These are phyloP conservation scores for Paraphaeosphaeria sporulosa DNA, from an alignment of 2,329 filamentous ascomycete species.

Conservation along the genomic window DNA sequence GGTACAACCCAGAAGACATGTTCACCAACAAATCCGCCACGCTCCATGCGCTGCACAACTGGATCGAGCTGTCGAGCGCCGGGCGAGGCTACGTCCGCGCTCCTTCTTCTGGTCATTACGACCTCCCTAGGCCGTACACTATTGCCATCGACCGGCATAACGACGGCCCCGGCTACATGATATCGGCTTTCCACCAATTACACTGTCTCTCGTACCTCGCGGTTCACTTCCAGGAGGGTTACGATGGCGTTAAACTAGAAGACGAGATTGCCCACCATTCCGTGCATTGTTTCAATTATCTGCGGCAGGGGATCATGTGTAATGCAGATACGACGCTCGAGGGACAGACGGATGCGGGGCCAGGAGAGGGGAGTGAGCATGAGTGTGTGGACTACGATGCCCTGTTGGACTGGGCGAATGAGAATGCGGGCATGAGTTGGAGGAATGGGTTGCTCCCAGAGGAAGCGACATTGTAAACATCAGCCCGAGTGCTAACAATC, in stretches of 20 bases:
- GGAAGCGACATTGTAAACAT: conserved; percentile 18
- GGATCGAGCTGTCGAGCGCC: conserved; percentile 30
- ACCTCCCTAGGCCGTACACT: conserved; percentile 29
- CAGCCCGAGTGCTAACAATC: not conserved
- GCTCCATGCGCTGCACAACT: conserved; percentile 31
- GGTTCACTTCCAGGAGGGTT: conserved; percentile 32
- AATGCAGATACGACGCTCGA: conserved; percentile 36
- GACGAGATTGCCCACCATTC: conserved; percentile 33
- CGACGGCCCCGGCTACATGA: conserved; percentile 32
- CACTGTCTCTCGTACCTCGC: conserved; percentile 36
- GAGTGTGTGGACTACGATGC: conserved; percentile 34
- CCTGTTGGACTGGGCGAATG: conserved; percentile 35
- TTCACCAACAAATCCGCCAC: conserved; percentile 31
- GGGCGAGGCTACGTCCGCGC: conserved; percentile 29
- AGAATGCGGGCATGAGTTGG: conserved; percentile 26
- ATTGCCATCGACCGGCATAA: conserved; percentile 27
- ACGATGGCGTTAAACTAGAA: conserved; percentile 22
- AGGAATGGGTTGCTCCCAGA: conserved; percentile 28
- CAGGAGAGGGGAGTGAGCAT: conserved; percentile 31
- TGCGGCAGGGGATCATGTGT: conserved; percentile 36
- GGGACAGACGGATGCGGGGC: conserved; percentile 24
- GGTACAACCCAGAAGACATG: conserved; percentile 31
- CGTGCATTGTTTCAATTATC: conserved; percentile 38
- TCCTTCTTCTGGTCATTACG: conserved; percentile 13
- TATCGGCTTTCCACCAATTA: conserved; percentile 36